Conservation (phyloP, 2,329 filamentous ascomycete species). For the Talaromyces rugulosus region DNA sequence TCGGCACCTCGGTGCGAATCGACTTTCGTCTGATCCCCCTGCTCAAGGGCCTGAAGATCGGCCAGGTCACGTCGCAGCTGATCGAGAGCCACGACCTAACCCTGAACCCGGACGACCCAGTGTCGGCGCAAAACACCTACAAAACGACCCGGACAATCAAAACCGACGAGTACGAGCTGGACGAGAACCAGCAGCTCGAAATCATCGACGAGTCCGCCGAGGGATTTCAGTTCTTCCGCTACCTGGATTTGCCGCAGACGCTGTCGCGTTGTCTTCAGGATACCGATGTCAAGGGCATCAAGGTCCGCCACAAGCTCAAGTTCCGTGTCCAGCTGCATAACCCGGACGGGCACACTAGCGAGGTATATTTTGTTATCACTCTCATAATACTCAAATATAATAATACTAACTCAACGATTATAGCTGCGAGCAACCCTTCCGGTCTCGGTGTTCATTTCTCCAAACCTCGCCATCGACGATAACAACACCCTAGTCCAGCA, state of each 20-base stretch:
- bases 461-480: slow-evolving; percentile 83
- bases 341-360: slow-evolving; percentile 89
- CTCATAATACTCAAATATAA: slow-evolving; percentile 3
- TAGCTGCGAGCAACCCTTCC: slow-evolving; percentile 84
- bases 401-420: background rate
- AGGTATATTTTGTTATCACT: slow-evolving; percentile 50
- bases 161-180: slow-evolving; percentile 65
- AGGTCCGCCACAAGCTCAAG: slow-evolving; percentile 87
- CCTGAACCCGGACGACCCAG: slow-evolving; percentile 44
- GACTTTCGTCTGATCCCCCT: slow-evolving; percentile 85
- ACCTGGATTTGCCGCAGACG: slow-evolving; percentile 70
- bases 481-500: slow-evolving; percentile 72
- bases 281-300: slow-evolving; percentile 82
- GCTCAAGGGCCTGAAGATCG: slow-evolving; percentile 80
- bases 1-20: slow-evolving; percentile 79
- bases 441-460: slow-evolving; percentile 91
- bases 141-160: slow-evolving; percentile 63
- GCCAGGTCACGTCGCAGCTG: slow-evolving; percentile 75
- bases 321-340: slow-evolving; percentile 88
- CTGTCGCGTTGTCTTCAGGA: slow-evolving; percentile 84
- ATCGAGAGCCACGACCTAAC: slow-evolving; percentile 72
- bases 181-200: slow-evolving; percentile 58
- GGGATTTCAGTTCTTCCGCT: slow-evolving; percentile 57
- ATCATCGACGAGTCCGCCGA: slow-evolving; percentile 56
- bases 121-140: slow-evolving; percentile 44